Percentiles rank a stretch among this genome's conserved stretches.
These are phyloP conservation scores for Sphagnurus paluster DNA, from an alignment of 1,284 basidiomycete genomes.

Conservation along the genomic window DNA sequence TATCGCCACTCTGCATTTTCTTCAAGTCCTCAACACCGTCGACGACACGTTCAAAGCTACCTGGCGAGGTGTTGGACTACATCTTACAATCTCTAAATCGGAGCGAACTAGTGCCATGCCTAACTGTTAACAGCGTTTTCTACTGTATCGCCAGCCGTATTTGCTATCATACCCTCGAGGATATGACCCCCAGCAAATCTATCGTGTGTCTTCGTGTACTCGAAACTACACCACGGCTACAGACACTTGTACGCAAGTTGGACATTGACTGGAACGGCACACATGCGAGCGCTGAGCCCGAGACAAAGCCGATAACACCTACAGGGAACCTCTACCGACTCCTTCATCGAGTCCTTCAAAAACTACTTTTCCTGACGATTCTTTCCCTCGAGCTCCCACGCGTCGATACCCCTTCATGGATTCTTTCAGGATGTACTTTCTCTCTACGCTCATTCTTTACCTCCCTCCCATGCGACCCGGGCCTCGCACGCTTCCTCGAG, in stretches of 20 bases:
- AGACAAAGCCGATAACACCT: constrained; percentile 21
- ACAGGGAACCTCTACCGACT: constrained; percentile 49
- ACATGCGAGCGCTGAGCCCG: no score
- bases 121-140: constrained; percentile 36
- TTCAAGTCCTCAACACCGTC: neutral
- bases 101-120: constrained; percentile 24
- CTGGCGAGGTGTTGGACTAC: constrained; percentile 51
- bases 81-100: constrained; percentile 36
- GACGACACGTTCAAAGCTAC: constrained; percentile 34
- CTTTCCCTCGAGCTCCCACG: constrained; percentile 51
- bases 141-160: constrained; percentile 39
- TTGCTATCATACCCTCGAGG: constrained; percentile 47
- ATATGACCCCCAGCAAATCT: constrained; percentile 31
- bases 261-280: constrained; percentile 39
- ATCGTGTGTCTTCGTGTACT: constrained; percentile 40
- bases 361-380: constrained; percentile 37
- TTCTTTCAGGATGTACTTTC: constrained; percentile 44
- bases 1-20: no score
- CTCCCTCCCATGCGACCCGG: constrained; percentile 48
- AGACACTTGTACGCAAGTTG: constrained; percentile 43
- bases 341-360: constrained; percentile 41
- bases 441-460: constrained; percentile 47
- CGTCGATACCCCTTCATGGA: constrained; percentile 43
- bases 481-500: constrained; percentile 52
- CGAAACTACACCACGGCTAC: constrained; percentile 30